Base-by-base conservation (phyloP, 805 yeast species). In the Nakazawaea laoshanensis region DNA sequence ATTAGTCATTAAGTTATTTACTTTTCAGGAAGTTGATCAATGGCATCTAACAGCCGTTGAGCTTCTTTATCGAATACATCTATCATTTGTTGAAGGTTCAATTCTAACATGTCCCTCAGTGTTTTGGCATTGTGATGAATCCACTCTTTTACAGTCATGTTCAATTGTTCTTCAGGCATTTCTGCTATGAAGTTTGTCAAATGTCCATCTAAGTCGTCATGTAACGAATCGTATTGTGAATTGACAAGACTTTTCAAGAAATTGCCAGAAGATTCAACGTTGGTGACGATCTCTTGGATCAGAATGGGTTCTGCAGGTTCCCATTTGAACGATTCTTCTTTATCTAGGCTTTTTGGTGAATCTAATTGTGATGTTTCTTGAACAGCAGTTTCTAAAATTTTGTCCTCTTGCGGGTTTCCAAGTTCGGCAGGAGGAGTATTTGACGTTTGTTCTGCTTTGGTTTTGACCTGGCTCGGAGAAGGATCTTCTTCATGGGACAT, bases 121-220 rank as follows among this genome's bases (percentile, higher is more conserved):
- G 68, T 70, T 9, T 55, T 52, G 0, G 85, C 81, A 44, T 69
- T 67, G 42, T 65, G 60, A 19, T 48, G 47, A 14, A 82, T 54
- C 94, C 94, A 86, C 38, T 80, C 71, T 30, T 65, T 63, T n/a
- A 85, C 68, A 0, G 81, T 71, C 79, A 78, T 74, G 9, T 70
- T 62, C 43, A 82, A 60, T 46, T 82, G 87, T 17, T 69, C 70
- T 19, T 68, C 74, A 0, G 89, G 88, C 73, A 82, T 74, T 27
- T 73, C 74, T 1, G 75, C 64, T 5, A 80, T 72, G 45, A 81
- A 81, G 31, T 62, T 61, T 0, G 83, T 71, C 15, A 82, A 53
- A 19, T 68, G 67, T 1, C 89, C 87, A 37, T 77, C 84, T 25
- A 61, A 49, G 47, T 82, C 94, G 40, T 77, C 74, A 41, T 68